These are phyloP conservation scores for Lentinus polychrous DNA, from an alignment of 1,284 basidiomycete genomes.

Conservation along the genomic window DNA sequence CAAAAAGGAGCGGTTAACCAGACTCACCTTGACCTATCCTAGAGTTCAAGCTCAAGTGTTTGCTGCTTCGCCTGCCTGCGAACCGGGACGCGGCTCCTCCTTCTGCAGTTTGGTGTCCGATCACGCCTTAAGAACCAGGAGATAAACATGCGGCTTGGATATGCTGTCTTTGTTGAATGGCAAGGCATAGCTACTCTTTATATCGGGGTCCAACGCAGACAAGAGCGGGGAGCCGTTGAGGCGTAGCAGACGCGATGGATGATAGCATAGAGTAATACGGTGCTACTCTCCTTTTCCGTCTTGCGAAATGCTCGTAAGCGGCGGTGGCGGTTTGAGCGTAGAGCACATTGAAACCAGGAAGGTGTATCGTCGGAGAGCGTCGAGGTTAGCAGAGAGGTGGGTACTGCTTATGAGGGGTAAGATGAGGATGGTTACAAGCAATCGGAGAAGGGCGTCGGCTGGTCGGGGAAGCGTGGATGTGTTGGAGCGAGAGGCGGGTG, in stretches of 20 bases:
- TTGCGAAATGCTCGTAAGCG: conserved; percentile 46
- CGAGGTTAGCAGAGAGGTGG: conserved; percentile 42
- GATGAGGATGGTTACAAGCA: conserved; percentile 37
- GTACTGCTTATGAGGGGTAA: conserved; percentile 27
- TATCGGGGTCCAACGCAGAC: conserved; percentile 16
- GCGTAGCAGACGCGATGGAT: conserved; percentile 48
- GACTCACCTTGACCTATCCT: too few species aligned
- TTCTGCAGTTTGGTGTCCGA: too few species aligned
- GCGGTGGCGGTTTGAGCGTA: conserved; percentile 61
- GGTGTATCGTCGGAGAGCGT: conserved; percentile 66
- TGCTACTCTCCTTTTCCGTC: conserved; percentile 27
- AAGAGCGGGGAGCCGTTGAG: conserved; percentile 45
- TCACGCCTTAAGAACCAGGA: too few species aligned
- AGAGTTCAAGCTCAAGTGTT: too few species aligned
- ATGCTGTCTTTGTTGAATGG: conserved; percentile 73
- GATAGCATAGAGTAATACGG: conserved; percentile 40
- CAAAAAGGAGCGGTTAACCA: too few species aligned
- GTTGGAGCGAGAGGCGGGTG: conserved; percentile 57
- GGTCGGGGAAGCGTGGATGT: conserved; percentile 53
- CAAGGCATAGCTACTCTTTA: conserved; percentile 26
- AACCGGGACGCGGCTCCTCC: too few species aligned
- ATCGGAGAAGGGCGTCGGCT: conserved; percentile 69
- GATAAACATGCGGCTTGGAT: conserved; percentile 68
- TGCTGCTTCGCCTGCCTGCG: too few species aligned
- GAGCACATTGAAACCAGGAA: conserved; percentile 68